Conservation (phyloP, 371 early-diverging fungal genomes). For the Encephalitozoon intestinalis region DNA sequence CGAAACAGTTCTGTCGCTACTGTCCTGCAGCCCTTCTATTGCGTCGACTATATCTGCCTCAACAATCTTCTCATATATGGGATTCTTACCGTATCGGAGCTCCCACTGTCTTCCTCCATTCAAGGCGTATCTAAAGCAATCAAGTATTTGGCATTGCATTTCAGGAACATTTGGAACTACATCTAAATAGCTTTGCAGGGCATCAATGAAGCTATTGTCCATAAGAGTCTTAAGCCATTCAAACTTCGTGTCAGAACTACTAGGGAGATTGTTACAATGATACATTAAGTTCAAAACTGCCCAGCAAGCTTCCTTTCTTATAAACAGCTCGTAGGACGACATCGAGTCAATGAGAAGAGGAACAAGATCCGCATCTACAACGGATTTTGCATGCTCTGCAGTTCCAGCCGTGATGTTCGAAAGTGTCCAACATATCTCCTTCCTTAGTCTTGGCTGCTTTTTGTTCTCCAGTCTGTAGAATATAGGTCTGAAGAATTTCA, state of each 20-base stretch:
- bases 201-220: constrained; percentile 76
- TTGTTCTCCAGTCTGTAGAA: constrained; percentile 69
- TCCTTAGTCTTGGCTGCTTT: constrained; percentile 81
- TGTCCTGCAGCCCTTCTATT: constrained; percentile 58
- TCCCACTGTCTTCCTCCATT: constrained; percentile 73
- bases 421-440: constrained; percentile 98
- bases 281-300: constrained; percentile 74
- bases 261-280: constrained; percentile 13
- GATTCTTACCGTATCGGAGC: constrained; percentile 62
- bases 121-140: constrained; percentile 86
- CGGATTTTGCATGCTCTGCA: constrained; percentile 76
- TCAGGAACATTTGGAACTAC: constrained; percentile 64
- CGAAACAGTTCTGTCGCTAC: constrained; percentile 13
- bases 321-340: constrained; percentile 78
- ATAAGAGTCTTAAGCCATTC: constrained; percentile 68
- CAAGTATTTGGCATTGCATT: constrained; percentile 81
- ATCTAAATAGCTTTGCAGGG: constrained; percentile 76
- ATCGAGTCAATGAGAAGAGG: constrained; percentile 79
- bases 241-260: constrained; percentile 7
- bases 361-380: constrained; percentile 83
- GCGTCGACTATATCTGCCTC: constrained; percentile 36
- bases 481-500: constrained; percentile 63
- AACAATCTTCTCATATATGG: constrained; percentile 42
- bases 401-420: constrained; percentile 99
- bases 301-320: constrained; percentile 98